Base-by-base conservation (phyloP, 2,329 filamentous ascomycete genomes). In the Zymoseptoria pseudotritici region DNA sequence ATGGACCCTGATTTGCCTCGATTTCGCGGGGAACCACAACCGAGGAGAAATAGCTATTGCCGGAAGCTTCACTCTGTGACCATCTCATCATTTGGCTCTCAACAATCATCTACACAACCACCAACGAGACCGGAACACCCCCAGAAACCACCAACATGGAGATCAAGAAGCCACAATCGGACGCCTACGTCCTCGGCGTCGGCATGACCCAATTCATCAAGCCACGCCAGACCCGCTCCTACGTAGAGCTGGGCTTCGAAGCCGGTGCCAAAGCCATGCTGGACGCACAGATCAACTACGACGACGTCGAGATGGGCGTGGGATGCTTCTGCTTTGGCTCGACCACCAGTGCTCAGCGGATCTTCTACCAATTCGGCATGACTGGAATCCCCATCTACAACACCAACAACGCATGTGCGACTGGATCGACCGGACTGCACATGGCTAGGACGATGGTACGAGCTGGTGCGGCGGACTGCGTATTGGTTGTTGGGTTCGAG, bases 191-290 rank as follows among this genome's bases (percentile, higher is more conserved):
- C 73, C 86, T 97, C 62, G 93, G 93, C 80, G 94, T 97, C 68
- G 93, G 93, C 79, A 94, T 97, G 90, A 97, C 93, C 78, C 96
- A 96, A 78, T 97, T 97, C 83, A 93, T 97, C 84, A 97, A 97
- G 81, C 92, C 92, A 50, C 86, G 92, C 59, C 90, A 91, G 73
- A 93, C 93, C 74, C 89, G 96, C 66, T 91, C 96, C 79, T 97
- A 97, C 78, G 91, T 91, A 7, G 92, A 96, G 73, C 86, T 97
- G 22, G 92, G 92, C 59, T 97, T 92, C 75, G 92, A 97, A 76
- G 91, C 91, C 10, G 91, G 91, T 67, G 81, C 94, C 73, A 96
- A 96, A 76, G 91, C 91, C 54, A 86, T 95, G 81, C 77, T 87
- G 19, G 83, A 86, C 74, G 91, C 91, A 2, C 88, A 95, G 64